phyloP scores from a whole-genome alignment of 129 eudicot species.

The Sambucus nigra region DNA sequence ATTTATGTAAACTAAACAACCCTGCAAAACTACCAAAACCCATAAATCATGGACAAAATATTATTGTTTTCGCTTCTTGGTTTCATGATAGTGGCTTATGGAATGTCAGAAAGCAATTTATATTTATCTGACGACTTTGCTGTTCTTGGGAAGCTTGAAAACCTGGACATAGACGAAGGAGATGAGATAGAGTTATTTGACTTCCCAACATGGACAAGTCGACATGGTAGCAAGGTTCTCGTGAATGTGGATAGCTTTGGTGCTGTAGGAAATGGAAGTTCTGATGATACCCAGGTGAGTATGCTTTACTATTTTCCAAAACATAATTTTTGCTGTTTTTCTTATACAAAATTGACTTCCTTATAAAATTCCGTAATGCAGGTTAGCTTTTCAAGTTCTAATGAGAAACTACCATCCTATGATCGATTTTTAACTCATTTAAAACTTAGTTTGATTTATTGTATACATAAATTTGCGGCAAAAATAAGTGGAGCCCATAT shows the following conservation, averaged over 20 bases:
- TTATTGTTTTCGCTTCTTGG: conserved; percentile 37
- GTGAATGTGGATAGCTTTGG: conserved; percentile 85
- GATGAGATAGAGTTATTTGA: conserved; percentile 41
- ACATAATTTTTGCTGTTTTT: not conserved
- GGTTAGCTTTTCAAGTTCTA: not conserved
- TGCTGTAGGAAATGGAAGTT: conserved; percentile 87
- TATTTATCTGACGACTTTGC: conserved; percentile 28
- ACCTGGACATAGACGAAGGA: conserved; percentile 39
- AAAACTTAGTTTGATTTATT: not conserved
- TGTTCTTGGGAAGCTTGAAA: conserved; percentile 30
- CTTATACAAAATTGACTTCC: not conserved
- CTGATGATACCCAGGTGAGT: conserved; percentile 92
- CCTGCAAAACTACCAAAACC: conserved; percentile 18
- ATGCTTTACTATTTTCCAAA: not conserved
- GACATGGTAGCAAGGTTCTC: conserved; percentile 44
- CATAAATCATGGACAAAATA: conserved; percentile 42
- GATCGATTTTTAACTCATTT: not conserved
- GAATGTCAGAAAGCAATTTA: conserved; percentile 25
- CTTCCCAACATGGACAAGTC: conserved; percentile 42
- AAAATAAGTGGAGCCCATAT: not conserved
- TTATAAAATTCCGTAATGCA: not conserved
- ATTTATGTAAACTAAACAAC: conserved; percentile 40
- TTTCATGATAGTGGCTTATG: conserved; percentile 36
- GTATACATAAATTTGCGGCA: not conserved
- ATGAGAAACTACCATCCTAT: not conserved